A percentile compares a stretch with the other conserved stretches of the same genome.
phyloP scores from a whole-genome alignment of 768 basidiomycete genomes.

The Lactarius quietus region DNA sequence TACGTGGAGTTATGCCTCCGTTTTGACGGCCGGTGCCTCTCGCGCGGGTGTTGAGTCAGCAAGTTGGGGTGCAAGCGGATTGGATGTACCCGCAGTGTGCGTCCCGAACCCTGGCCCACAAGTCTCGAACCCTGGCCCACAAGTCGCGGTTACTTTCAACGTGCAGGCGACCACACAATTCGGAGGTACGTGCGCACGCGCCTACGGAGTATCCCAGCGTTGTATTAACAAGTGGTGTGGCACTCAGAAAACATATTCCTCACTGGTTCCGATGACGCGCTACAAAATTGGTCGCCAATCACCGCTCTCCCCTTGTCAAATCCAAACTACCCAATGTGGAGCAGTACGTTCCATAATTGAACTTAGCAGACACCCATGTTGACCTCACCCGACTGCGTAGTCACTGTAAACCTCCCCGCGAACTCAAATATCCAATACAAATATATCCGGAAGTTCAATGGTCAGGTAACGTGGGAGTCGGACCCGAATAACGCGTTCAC shows the following conservation, averaged over 20 bases:
- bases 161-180: conserved; percentile 56
- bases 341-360: conserved; percentile 42
- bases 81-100: conserved; percentile 47
- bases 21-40: conserved; percentile 58
- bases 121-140: too few species aligned
- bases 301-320: conserved; percentile 53
- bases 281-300: conserved; percentile 57
- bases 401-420: conserved; percentile 57
- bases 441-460: conserved; percentile 59
- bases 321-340: conserved; percentile 65
- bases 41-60: conserved; percentile 46
- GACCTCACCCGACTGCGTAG: conserved; percentile 33
- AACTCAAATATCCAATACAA: conserved; percentile 62
- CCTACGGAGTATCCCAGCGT: neutral
- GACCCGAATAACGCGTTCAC: conserved; percentile 58
- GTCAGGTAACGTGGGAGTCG: conserved; percentile 61
- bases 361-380: conserved; percentile 15
- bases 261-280: conserved; percentile 53
- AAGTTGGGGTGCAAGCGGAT: conserved; percentile 66
- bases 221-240: neutral
- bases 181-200: conserved; percentile 46
- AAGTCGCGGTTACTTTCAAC: conserved; percentile 60
- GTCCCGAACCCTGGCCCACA: conserved; percentile 28
- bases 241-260: conserved; percentile 63
- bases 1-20: conserved; percentile 75